Evolutionary conservation across 2,329 filamentous ascomycete species (phyloP).

Genomic region (Claviceps cyperi): DNA sequence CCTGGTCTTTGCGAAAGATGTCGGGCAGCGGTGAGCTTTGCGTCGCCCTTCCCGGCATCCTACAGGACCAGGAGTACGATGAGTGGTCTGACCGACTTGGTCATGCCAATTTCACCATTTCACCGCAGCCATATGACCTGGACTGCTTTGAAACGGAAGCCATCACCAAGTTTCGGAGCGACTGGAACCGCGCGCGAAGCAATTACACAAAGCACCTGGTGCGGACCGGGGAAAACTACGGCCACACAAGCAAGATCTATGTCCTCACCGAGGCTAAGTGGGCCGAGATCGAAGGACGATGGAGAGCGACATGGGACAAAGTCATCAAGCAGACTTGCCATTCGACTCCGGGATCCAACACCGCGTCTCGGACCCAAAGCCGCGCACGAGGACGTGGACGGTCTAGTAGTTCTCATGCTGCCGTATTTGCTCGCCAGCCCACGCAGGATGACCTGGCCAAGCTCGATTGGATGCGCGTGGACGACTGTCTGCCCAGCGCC

Average conservation of each 20-base stretch:
- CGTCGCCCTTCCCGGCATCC: conserved; percentile 46
- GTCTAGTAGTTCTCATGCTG: conserved; percentile 28
- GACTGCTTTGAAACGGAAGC: conserved; percentile 42
- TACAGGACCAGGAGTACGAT: conserved; percentile 56
- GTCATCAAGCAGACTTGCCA: conserved; percentile 38
- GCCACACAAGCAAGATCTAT: conserved; percentile 78
- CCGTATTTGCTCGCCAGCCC: conserved; percentile 17
- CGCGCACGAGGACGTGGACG: conserved; percentile 24
- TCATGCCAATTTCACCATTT: conserved; percentile 85
- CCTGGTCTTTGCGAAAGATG: conserved; percentile 56
- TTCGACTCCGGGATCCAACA: conserved; percentile 13
- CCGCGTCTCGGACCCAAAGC: conserved; percentile 23
- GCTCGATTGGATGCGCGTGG: conserved; percentile 30
- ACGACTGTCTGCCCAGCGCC: conserved; percentile 44
- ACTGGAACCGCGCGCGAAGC: conserved; percentile 71
- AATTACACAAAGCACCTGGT: conserved; percentile 86
- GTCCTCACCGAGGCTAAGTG: conserved; percentile 78
- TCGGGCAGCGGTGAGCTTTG: conserved; percentile 43
- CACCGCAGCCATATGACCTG: conserved; percentile 65
- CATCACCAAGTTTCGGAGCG: conserved; percentile 49
- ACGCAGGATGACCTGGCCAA: conserved; percentile 24
- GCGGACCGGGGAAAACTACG: conserved; percentile 81
- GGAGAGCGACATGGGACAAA: conserved; percentile 56
- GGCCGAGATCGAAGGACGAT: conserved; percentile 61
- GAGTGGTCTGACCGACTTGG: conserved; percentile 76